Evolutionary conservation across 2,329 filamentous ascomycete species (phyloP).

Genomic region (Phialophora chinensis): DNA sequence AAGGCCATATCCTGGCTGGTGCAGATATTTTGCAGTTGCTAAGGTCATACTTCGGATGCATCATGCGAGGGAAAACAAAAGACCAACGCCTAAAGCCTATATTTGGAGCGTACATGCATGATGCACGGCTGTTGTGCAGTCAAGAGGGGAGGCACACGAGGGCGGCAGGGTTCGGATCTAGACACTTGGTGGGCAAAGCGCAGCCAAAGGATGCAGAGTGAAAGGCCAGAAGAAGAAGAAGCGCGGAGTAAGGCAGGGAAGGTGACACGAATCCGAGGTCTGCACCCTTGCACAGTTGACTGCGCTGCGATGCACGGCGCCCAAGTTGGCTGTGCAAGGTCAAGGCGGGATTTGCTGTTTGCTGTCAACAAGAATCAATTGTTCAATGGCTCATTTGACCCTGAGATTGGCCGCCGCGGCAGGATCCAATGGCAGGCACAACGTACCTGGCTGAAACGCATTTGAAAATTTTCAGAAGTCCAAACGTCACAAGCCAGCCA

Average conservation of each 20-base stretch:
- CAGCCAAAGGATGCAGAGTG: background rate
- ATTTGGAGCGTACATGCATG: constrained; percentile 19
- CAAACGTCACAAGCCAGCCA: background rate
- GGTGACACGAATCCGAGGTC: constrained; percentile 7
- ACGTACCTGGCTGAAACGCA: background rate
- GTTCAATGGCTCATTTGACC: background rate
- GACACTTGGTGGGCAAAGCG: background rate
- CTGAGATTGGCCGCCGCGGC: background rate
- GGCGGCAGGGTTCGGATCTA: background rate
- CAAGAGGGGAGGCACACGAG: background rate
- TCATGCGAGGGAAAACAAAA: background rate
- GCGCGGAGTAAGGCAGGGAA: background rate
- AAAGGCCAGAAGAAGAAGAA: background rate
- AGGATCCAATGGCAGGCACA: background rate
- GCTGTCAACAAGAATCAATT: background rate
- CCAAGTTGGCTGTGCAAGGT: background rate
- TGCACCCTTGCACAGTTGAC: background rate
- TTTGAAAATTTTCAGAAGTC: constrained; percentile 1
- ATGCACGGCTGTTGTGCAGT: constrained; percentile 27
- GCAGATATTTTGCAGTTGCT: background rate
- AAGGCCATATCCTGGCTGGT: background rate
- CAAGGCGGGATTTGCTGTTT: background rate
- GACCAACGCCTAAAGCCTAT: background rate
- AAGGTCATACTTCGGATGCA: background rate
- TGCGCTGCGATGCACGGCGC: background rate